Base-by-base conservation (phyloP, 768 basidiomycete species). In the Agaricus blazei region DNA sequence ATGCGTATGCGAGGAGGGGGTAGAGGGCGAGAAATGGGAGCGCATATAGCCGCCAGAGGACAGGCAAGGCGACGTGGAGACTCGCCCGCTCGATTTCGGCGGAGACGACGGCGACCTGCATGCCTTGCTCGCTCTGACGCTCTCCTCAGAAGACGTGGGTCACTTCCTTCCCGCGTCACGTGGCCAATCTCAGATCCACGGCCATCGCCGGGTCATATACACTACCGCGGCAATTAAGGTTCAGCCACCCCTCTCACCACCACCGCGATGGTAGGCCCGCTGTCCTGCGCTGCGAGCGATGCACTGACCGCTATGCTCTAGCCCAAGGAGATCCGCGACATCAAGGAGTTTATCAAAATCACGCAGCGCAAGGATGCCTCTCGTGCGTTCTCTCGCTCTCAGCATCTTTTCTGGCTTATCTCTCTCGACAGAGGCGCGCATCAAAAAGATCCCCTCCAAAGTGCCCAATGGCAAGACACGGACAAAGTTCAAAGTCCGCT, bases 401-500 rank as follows among this genome's bases (percentile, higher is more conserved):
- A 3, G 31, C 9, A 9, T 51, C n/a, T 14, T 50, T 15, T 37
- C 26, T 52, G n/a, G 29, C 15, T 24, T 54, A 38, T 27, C 37
- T 48, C 49, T 58, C 26, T 19, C 19, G 19, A 19, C 72, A 98
- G 96, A 93, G 81, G 93, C 91, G 58, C 91, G 93, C 74, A 97
- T 98, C 84, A 98, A 98, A 81, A 97, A 95, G 80, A 88, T 87
- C 59, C 78, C 82, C 57, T 75, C 88, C 38, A 83, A 80, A 70
- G 72, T 78, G 29, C 70, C 84, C 34, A 80, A 81, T 48, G 87
- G 83, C 65, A 92, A 92, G 77, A 78, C 79, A 36, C 80, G 84
- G 74, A 96, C 90, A 69, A 99, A 98, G 78, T 98, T 98, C 86
- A 99, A 99, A 83, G 85, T 99, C 69, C 84, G 97, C 71, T 98